Conservation (phyloP, 192 early-diverging fungal genomes). For the Entomortierella parvispora region DNA sequence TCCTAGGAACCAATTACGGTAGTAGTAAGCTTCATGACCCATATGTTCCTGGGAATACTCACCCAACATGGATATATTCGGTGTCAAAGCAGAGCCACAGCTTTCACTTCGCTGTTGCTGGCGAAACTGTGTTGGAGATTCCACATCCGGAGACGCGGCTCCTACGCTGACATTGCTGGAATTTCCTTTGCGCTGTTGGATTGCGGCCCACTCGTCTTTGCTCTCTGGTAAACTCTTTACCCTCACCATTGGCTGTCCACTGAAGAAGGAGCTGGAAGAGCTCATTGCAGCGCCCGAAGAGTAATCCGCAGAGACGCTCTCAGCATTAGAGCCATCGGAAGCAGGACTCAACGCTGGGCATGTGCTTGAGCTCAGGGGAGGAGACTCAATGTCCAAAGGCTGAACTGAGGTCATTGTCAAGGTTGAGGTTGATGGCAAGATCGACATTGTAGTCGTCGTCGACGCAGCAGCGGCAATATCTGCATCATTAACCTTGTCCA, state of each 20-base stretch:
- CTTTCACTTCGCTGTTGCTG: no score
- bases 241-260: slow-evolving; percentile 9
- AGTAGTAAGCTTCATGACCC: slow-evolving; percentile 60
- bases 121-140: no score
- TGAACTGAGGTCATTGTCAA: no score
- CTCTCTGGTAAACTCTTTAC: slow-evolving; percentile 37
- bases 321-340: no score
- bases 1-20: slow-evolving; percentile 76
- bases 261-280: neutral
- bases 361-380: no score
- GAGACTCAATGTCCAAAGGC: no score
- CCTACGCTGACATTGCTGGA: slow-evolving; percentile 5
- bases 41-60: slow-evolving; percentile 50
- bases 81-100: neutral
- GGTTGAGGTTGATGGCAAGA: neutral
- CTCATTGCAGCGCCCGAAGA: neutral
- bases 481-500: no score
- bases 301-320: neutral
- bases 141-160: slow-evolving; percentile 6
- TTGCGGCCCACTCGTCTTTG: slow-evolving; percentile 27
- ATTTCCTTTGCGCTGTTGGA: slow-evolving; percentile 36
- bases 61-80: slow-evolving; percentile 12
- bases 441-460: neutral
- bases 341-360: no score
- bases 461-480: no score